These are phyloP conservation scores for Fusarium chuoi DNA, from an alignment of 2,329 filamentous ascomycete species.

Conservation along the genomic window DNA sequence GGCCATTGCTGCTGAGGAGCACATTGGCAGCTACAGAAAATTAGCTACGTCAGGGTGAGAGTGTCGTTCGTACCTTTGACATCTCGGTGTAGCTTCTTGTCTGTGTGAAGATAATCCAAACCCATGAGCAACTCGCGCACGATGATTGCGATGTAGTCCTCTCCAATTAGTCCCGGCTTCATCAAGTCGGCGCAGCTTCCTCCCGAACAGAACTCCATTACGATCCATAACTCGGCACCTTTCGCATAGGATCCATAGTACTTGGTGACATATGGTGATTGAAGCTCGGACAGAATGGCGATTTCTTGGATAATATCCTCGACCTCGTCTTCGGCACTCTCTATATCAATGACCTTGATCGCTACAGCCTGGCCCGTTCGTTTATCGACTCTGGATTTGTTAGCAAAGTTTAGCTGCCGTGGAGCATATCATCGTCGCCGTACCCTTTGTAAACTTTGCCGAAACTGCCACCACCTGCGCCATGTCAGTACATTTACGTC, in stretches of 20 bases:
- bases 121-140: conserved; percentile 89
- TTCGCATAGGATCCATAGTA: conserved; percentile 98
- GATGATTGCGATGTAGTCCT: conserved; percentile 98
- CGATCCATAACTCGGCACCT: conserved; percentile 96
- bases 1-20: conserved; percentile 86
- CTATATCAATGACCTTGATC: conserved; percentile 98
- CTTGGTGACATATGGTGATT: conserved; percentile 95
- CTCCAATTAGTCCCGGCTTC: conserved; percentile 89
- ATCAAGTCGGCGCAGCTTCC: conserved; percentile 96
- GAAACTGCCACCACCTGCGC: conserved; percentile 90
- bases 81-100: conserved; percentile 96
- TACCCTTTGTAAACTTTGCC: conserved; percentile 99
- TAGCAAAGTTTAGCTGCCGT: neutral
- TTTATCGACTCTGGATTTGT: conserved; percentile 80
- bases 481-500: conserved; percentile 35
- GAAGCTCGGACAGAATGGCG: conserved; percentile 93
- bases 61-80: conserved; percentile 77
- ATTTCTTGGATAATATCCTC: conserved; percentile 99
- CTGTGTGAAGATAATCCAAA: conserved; percentile 90
- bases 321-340: conserved; percentile 98
- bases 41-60: neutral
- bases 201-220: conserved; percentile 99
- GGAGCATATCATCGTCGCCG: neutral
- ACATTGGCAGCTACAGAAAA: conserved; percentile 82
- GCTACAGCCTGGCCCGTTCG: conserved; percentile 92